A percentile compares a stretch with the other conserved stretches of the same genome.
Conservation (phyloP, 1,284 basidiomycete species). For the Dichomitus squalens region DNA sequence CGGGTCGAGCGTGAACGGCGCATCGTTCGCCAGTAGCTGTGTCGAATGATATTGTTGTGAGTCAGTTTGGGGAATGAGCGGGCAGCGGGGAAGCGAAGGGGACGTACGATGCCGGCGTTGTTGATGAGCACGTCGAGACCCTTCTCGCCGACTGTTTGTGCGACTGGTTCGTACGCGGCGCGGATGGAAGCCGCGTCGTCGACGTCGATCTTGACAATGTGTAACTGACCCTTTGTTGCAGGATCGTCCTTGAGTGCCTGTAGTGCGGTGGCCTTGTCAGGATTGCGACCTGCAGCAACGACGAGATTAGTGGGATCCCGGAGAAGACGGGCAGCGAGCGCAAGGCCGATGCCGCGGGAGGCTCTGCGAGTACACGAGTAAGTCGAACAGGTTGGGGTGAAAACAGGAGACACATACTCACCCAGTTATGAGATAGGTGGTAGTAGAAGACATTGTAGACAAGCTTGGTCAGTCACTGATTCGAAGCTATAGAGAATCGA, state of each 20-base stretch:
- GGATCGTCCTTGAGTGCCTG: constrained; percentile 21
- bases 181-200: constrained; percentile 31
- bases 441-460: no score
- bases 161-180: constrained; percentile 5
- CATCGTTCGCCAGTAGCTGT: constrained; percentile 29
- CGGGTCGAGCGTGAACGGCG: constrained; percentile 29
- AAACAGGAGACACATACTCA: no score
- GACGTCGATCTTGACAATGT: constrained; percentile 39
- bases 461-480: no score
- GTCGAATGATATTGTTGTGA: no score
- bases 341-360: constrained; percentile 38
- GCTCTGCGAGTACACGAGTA: no score
- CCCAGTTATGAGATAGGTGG: no score
- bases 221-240: constrained; percentile 28
- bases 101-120: constrained; percentile 37
- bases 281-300: constrained; percentile 40
- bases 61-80: no score
- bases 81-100: background rate
- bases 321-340: constrained; percentile 38
- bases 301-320: constrained; percentile 34
- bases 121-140: constrained; percentile 43
- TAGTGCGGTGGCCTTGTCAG: constrained; percentile 32
- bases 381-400: no score
- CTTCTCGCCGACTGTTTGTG: background rate
- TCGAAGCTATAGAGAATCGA: no score